Conservation (phyloP, 2,329 filamentous ascomycete species). For the Diaporthe amygdali region DNA sequence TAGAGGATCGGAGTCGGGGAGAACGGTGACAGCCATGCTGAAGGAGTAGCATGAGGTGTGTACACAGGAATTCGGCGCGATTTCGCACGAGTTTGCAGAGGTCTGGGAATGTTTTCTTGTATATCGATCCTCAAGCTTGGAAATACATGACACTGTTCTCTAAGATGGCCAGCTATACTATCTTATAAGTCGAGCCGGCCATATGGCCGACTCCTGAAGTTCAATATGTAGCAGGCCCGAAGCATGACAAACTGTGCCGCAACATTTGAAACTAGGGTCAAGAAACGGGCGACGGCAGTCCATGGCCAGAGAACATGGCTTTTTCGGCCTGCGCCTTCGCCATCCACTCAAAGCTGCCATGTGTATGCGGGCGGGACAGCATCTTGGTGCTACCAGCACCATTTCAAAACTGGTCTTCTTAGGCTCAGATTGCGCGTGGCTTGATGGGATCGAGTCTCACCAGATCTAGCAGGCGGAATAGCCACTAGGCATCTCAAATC, state of each 20-base stretch:
- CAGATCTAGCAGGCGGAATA: conserved; percentile 21
- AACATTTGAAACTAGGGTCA: conserved; percentile 15
- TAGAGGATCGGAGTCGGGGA: conserved; percentile 49
- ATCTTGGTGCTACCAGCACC: conserved; percentile 25
- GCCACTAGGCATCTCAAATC: neutral
- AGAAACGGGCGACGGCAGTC: conserved; percentile 18
- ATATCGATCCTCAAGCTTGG: neutral
- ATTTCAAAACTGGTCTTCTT: conserved; percentile 20
- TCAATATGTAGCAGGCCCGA: conserved; percentile 10
- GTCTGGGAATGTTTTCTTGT: neutral
- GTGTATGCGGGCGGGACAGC: conserved; percentile 16
- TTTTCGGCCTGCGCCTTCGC: conserved; percentile 7
- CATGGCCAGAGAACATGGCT: neutral
- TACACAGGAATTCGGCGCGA: neutral
- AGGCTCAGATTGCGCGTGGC: conserved; percentile 26
- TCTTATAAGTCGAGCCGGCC: conserved; percentile 15
- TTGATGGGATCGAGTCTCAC: conserved; percentile 24
- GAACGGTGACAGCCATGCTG: conserved; percentile 27
- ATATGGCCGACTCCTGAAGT: neutral
- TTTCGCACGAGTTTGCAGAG: neutral
- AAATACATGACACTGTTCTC: neutral
- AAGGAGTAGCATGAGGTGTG: neutral
- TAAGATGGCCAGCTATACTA: neutral
- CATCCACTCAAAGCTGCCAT: neutral
- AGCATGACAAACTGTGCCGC: conserved; percentile 15